These are phyloP conservation scores for Nicotiana knightiana DNA, from an alignment of 257 asterid genomes.

Conservation along the genomic window DNA sequence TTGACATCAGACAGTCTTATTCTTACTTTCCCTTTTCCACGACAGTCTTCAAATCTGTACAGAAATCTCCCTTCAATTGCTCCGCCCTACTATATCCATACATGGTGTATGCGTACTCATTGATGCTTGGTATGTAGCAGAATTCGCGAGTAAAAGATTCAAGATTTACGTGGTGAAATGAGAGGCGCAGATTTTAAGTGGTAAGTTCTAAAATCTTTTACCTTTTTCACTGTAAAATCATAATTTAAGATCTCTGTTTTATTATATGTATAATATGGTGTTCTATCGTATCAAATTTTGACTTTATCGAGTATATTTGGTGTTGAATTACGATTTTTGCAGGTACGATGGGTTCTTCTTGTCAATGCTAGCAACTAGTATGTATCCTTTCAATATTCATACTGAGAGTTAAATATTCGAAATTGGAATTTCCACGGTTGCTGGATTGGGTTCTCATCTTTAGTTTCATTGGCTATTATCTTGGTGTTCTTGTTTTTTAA, in stretches of 20 bases:
- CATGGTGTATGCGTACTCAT: background rate
- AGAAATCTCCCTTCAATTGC: background rate
- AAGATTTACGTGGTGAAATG: slow-evolving; percentile 36
- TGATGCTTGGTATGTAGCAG: background rate
- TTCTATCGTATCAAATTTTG: background rate
- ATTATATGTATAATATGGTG: background rate
- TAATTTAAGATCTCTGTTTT: background rate
- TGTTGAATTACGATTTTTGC: slow-evolving; percentile 24
- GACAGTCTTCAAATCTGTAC: background rate
- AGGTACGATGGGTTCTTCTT: slow-evolving; percentile 99
- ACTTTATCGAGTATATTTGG: background rate
- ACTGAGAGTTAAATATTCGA: background rate
- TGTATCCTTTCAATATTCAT: slow-evolving; percentile 64
- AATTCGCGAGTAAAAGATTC: background rate
- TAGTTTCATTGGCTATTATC: slow-evolving; percentile 4
- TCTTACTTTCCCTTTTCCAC: slow-evolving; percentile 3
- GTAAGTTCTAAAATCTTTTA: slow-evolving; percentile 27
- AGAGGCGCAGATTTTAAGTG: slow-evolving; percentile 92
- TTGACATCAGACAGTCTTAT: background rate
- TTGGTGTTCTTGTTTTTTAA: background rate
- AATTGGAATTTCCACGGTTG: background rate
- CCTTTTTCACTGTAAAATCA: background rate
- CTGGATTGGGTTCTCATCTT: background rate
- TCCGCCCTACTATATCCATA: background rate
- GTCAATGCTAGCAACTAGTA: slow-evolving; percentile 93